Evolutionary conservation across 2,329 filamentous ascomycete genomes (phyloP), one percentile per base, ranked within the genome.

Genomic region (Amauroascus niger): DNA sequence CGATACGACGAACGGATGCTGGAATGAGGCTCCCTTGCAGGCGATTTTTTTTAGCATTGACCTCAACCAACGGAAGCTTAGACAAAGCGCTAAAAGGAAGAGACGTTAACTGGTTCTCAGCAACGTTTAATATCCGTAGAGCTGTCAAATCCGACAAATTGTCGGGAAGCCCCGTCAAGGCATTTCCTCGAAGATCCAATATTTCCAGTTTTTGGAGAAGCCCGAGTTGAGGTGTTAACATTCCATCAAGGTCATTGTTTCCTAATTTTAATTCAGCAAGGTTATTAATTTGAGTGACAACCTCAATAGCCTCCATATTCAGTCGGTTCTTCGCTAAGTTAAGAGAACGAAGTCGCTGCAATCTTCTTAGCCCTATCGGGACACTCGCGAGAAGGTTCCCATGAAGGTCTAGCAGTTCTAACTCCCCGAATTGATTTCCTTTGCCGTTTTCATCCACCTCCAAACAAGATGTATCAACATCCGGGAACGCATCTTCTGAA

Each of bases 281-380:
- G 1, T 80, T 78, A 0, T 72, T 69, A 52, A 96, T 83, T 62
- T 93, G 83, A 13, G 82, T 77, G 30, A 97, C 80, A 0, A 87
- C 75, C 20, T 88, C 80, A 4, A 96, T 74, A 45, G 80, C 80
- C 49, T 81, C 77, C 64, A 87, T 57, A 33, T 44, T 88, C 24
- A 98, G 79, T 53, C 83, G 82, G 63, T 97, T 97, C 52, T 87
- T 84, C 6, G 88, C 87, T 63, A 98, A 68, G 61, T 97, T 96
- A 47, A 98, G 74, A 2, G 81, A 84, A 1, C 87, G 90, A 52
- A 98, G 76, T 56, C 84, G 74, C 47, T 82, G 77, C 35, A 97
- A 75, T 49, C 83, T 78, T 59, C 87, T 78, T 54, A 97, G 66
- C 0, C 93, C 91, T 59, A 84, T 67, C 0, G 93, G 93, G 41